Evolutionary conservation across 75 land plant species (phyloP).

Genomic region (Azolla pinnata): DNA sequence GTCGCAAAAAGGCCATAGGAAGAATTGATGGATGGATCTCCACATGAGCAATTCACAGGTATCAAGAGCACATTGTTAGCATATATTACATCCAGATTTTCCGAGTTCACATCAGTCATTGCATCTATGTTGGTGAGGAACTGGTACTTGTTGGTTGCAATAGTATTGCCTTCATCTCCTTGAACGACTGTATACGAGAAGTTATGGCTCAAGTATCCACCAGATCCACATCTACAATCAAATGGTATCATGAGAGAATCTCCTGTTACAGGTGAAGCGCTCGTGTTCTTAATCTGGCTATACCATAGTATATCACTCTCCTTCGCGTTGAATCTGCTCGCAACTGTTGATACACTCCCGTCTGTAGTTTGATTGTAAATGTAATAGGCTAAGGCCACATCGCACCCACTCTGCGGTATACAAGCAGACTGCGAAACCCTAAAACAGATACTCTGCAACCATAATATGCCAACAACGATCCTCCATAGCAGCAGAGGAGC

Average conservation of each 20-base stretch:
- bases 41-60: constrained; percentile 78
- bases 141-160: constrained; percentile 24
- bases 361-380: not conserved
- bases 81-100: constrained; percentile 19
- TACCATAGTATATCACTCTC: constrained; percentile 4
- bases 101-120: constrained; percentile 9
- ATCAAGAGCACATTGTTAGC: constrained; percentile 21
- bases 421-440: constrained; percentile 6
- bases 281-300: not conserved
- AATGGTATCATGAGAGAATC: not conserved
- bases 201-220: constrained; percentile 25
- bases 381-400: constrained; percentile 16
- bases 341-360: constrained; percentile 8
- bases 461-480: too few species aligned
- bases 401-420: constrained; percentile 16
- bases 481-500: too few species aligned
- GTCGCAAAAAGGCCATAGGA: constrained; percentile 69
- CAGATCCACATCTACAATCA: constrained; percentile 1
- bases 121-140: constrained; percentile 36
- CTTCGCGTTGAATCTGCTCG: constrained; percentile 4
- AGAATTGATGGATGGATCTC: constrained; percentile 34
- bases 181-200: constrained; percentile 24
- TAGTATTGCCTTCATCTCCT: constrained; percentile 26
- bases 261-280: not conserved
- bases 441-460: too few species aligned